These are phyloP conservation scores for Lithocarpus polystachyus DNA, from an alignment of 306 rosid species.

Conservation along the genomic window DNA sequence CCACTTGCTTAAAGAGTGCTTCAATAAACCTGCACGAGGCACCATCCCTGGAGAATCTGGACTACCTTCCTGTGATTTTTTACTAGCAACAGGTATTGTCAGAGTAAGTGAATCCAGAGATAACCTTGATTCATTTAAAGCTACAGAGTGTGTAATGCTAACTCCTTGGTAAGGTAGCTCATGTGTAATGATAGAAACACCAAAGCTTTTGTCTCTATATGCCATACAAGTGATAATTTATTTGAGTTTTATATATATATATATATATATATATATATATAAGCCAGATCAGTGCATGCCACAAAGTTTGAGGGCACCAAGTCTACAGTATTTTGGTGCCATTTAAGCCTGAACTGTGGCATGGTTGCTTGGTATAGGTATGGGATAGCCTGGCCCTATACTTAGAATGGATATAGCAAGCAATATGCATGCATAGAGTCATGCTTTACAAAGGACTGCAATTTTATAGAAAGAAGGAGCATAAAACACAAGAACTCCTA, in stretches of 20 bases:
- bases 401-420: no score
- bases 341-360: neutral
- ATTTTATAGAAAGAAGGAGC: no score
- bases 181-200: neutral
- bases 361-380: neutral
- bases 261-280: no score
- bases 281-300: neutral
- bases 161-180: neutral
- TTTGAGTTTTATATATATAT: no score
- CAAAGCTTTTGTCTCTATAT: neutral
- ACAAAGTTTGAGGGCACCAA: neutral
- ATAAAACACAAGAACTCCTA: no score
- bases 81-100: slow-evolving; percentile 1
- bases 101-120: neutral
- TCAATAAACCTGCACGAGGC: slow-evolving; percentile 36
- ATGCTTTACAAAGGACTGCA: no score
- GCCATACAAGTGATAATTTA: neutral
- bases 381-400: no score
- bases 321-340: neutral
- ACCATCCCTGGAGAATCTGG: slow-evolving; percentile 34
- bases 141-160: neutral
- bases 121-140: neutral
- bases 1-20: slow-evolving; percentile 36
- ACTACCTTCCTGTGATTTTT: slow-evolving; percentile 31
- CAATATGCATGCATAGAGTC: no score